A percentile compares a stretch with the other conserved stretches of the same genome.
Evolutionary conservation across 2,329 filamentous ascomycete genomes (phyloP).

Genomic region (Fusarium sp.): DNA sequence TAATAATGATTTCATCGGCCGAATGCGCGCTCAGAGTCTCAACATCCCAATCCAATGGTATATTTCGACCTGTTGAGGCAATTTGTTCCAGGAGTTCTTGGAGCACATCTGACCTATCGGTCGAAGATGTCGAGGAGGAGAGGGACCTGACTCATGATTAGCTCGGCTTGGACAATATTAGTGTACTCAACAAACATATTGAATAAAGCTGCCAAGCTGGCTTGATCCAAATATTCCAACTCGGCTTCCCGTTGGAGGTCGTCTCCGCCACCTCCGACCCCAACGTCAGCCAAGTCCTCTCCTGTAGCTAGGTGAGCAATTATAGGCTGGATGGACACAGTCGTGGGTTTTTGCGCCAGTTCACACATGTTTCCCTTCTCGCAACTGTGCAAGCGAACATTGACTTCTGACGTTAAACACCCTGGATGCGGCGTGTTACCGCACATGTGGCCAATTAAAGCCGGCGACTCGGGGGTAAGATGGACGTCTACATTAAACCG

Average conservation of each 20-base stretch:
- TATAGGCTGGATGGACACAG: conserved; percentile 84
- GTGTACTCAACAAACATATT: conserved; percentile 51
- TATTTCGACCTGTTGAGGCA: conserved; percentile 41
- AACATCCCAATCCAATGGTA: conserved; percentile 47
- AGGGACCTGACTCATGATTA: conserved; percentile 37
- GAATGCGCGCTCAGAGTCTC: conserved; percentile 34
- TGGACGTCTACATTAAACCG: conserved; percentile 58
- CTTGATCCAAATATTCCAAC: conserved; percentile 69
- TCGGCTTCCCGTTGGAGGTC: conserved; percentile 78
- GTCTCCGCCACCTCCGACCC: conserved; percentile 82
- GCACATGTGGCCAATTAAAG: conserved; percentile 78
- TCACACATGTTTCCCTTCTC: conserved; percentile 77
- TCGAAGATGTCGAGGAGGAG: conserved; percentile 18
- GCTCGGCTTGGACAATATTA: neutral
- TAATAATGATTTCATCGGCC: conserved; percentile 16
- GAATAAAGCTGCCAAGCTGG: conserved; percentile 65
- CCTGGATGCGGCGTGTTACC: conserved; percentile 79
- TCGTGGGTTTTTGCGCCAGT: conserved; percentile 60
- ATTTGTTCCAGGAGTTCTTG: conserved; percentile 32
- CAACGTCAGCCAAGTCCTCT: conserved; percentile 76
- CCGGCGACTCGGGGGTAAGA: conserved; percentile 71
- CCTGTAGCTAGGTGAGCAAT: conserved; percentile 74
- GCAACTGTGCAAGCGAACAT: conserved; percentile 84
- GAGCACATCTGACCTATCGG: conserved; percentile 25
- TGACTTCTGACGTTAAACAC: conserved; percentile 75